These are phyloP conservation scores for Bryoerythrophyllum caledonicum DNA, from an alignment of 225 moss, liverwort and hornwort genomes.

Conservation along the genomic window DNA sequence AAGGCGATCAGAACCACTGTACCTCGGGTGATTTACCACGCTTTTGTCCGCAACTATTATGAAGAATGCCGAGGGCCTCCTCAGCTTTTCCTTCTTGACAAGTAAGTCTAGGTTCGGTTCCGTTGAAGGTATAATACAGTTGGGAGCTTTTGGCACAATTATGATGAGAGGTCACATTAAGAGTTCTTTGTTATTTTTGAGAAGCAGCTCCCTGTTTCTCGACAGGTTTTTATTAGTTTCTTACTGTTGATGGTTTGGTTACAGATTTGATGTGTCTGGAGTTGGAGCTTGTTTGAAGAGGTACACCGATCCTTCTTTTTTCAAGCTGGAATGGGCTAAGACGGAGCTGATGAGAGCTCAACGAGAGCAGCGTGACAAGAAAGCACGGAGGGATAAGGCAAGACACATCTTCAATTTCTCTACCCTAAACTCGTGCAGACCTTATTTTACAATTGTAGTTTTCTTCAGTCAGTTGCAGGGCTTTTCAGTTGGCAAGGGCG, in stretches of 20 bases:
- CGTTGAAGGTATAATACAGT: too few species aligned
- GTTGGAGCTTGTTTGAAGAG: constrained; percentile 90
- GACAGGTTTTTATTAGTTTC: neutral
- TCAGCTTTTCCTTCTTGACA: constrained; percentile 81
- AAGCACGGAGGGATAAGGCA: constrained; percentile 79
- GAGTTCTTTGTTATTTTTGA: too few species aligned
- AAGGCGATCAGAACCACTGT: constrained; percentile 81
- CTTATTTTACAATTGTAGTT: neutral
- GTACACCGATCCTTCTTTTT: constrained; percentile 89
- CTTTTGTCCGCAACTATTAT: constrained; percentile 75
- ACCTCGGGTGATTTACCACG: constrained; percentile 85
- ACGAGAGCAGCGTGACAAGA: constrained; percentile 76
- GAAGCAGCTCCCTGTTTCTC: neutral
- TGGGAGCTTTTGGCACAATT: neutral
- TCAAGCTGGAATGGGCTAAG: constrained; percentile 90
- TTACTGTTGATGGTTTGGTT: constrained; percentile 19
- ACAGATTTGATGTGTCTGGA: constrained; percentile 83
- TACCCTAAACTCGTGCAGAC: neutral
- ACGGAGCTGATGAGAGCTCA: constrained; percentile 92
- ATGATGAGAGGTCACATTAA: neutral
- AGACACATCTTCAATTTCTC: neutral
- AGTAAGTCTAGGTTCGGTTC: constrained; percentile 40
- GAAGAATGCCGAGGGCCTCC: constrained; percentile 94
- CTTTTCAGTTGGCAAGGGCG: neutral
- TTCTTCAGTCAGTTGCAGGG: neutral